These are phyloP conservation scores for Aureobasidium mangrovei DNA, from an alignment of 2,329 filamentous ascomycete species.

Conservation along the genomic window DNA sequence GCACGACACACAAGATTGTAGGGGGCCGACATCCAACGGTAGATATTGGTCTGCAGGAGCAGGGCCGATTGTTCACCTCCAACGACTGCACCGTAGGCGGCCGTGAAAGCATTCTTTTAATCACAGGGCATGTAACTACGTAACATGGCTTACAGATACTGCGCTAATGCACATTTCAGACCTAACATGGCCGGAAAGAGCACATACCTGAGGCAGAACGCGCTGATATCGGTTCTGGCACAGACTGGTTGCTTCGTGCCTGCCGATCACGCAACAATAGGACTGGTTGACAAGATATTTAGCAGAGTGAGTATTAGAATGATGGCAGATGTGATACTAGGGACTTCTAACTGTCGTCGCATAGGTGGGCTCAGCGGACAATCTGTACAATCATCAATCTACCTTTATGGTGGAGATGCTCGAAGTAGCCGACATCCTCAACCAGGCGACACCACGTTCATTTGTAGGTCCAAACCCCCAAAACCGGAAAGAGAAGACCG, in stretches of 20 bases:
- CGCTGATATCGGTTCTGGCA: conserved; percentile 84
- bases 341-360: no score
- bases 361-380: conserved; percentile 69
- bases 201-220: conserved; percentile 92
- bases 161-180: background rate
- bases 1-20: conserved; percentile 61
- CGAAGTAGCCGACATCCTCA: conserved; percentile 85
- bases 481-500: background rate
- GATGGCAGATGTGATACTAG: no score
- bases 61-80: conserved; percentile 71
- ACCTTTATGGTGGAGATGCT: conserved; percentile 99
- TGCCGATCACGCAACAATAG: conserved; percentile 74
- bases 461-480: conserved; percentile 46
- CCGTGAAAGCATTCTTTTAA: conserved; percentile 60
- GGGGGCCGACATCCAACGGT: conserved; percentile 90
- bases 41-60: conserved; percentile 67
- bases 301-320: conserved; percentile 47
- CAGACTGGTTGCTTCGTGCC: conserved; percentile 92
- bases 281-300: conserved; percentile 92
- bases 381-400: conserved; percentile 87
- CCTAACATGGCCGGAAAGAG: conserved; percentile 99
- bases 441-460: conserved; percentile 69
- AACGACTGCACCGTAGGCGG: conserved; percentile 84
- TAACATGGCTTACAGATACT: background rate
- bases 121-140: conserved; percentile 44